These are phyloP conservation scores for Boletus tylopilopsis DNA, from an alignment of 768 basidiomycete genomes.

Conservation along the genomic window DNA sequence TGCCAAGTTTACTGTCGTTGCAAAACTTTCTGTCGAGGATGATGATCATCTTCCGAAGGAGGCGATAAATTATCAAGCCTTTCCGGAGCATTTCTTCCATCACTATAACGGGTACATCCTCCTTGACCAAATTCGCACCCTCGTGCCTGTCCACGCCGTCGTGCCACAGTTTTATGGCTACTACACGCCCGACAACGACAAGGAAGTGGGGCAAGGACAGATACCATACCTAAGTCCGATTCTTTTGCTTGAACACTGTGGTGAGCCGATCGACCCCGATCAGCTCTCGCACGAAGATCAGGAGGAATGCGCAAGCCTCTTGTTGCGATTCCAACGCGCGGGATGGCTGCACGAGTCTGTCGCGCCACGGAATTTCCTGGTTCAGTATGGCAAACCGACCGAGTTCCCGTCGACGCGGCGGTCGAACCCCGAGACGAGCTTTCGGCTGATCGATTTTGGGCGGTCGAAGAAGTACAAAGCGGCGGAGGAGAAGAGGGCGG, in stretches of 20 bases:
- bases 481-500: background rate
- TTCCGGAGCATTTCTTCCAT: conserved; percentile 27
- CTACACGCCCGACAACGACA: conserved; percentile 35
- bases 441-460: conserved; percentile 52
- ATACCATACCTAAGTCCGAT: conserved; percentile 35
- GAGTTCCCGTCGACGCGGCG: conserved; percentile 14
- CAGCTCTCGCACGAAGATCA: conserved; percentile 35
- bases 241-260: conserved; percentile 47
- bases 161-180: conserved; percentile 67
- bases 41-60: conserved; percentile 36
- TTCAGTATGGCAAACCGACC: conserved; percentile 41
- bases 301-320: conserved; percentile 38
- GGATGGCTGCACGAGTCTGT: conserved; percentile 41
- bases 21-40: conserved; percentile 40
- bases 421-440: conserved; percentile 24
- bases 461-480: conserved; percentile 22
- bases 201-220: accelerated
- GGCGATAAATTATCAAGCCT: conserved; percentile 26
- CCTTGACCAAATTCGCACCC: conserved; percentile 31
- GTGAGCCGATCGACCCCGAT: conserved; percentile 30
- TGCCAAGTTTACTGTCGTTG: conserved; percentile 38
- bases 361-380: conserved; percentile 40
- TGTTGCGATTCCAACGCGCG: conserved; percentile 39
- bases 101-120: conserved; percentile 25
- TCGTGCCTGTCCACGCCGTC: conserved; percentile 46